Evolutionary conservation across 768 basidiomycete genomes (phyloP), one percentile per base, ranked within the genome.

Genomic region (Hydnomerulius pinastri): DNA sequence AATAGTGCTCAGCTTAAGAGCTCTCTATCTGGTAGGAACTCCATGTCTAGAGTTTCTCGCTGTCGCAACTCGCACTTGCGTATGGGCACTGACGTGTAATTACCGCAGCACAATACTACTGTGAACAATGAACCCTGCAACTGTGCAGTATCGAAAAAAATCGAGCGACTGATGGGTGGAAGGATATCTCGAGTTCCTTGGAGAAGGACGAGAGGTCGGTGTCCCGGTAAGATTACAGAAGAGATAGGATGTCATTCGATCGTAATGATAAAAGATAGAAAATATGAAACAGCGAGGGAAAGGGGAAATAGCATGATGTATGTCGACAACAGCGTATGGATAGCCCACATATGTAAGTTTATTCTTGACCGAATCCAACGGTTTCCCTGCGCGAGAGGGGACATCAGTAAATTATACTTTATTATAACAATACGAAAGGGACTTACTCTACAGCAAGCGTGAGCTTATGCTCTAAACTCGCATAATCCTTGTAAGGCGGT

Each of bases 401-500:
- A 2, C 12, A 27, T 69, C 47, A 63, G 43, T 46, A 44, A 54
- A 9, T 54, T 39, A 8, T n/a, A 60, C 42, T 45, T 45, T 46
- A 33, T 4, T 51, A 6, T n/a, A 6, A 13, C 4, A 33, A 38
- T 21, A 36, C 13, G 52, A 40, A 29, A 20, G 43, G 48, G 33
- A 85, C 92, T 70, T 70, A 91, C 90, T 96, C 93, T 50, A 95
- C 90, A 47, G 93, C 93, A 55, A 95, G 77, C 3, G 94, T 96
- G 55, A 99, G 73, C 75, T 98, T 98, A 40, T 98, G 89, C 69
- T 98, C 96, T 59, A 98, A 69, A 58, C 85, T 92, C 33, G 90
- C 90, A 66, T 96, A 97, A 60, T 93, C 92, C 66, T 92, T 95
- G 70, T 99, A 99, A 11, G 94, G 92, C n/a, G 97, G 97, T 47